These are phyloP conservation scores for Fraxinus floribunda DNA, from an alignment of 305 asterid genomes.

Conservation along the genomic window DNA sequence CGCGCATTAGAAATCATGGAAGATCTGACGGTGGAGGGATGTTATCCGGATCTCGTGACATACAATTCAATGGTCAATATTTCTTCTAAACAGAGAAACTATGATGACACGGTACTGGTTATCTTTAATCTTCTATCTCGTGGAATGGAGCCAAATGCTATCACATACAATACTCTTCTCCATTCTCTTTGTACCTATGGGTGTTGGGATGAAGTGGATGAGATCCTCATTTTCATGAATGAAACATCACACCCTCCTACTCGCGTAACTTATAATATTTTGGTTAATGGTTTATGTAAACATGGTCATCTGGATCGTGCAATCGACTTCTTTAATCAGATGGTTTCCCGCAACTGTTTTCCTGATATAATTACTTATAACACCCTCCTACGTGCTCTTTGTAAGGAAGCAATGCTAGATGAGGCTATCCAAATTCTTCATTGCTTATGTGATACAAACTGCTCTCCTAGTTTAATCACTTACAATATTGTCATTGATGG, in stretches of 20 bases:
- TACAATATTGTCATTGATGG: slow-evolving; percentile 81
- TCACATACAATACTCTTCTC: slow-evolving; percentile 74
- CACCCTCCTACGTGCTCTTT: slow-evolving; percentile 70
- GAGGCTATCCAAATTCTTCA: slow-evolving; percentile 60
- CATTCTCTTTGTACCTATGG: slow-evolving; percentile 64
- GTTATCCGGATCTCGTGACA: slow-evolving; percentile 77
- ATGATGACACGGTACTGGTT: slow-evolving; percentile 47
- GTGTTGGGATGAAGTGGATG: slow-evolving; percentile 67
- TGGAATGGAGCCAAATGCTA: slow-evolving; percentile 69
- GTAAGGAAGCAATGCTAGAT: slow-evolving; percentile 59
- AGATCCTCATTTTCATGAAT: slow-evolving; percentile 57
- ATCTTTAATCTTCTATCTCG: slow-evolving; percentile 53
- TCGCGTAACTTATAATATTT: slow-evolving; percentile 64
- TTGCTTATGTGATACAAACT: slow-evolving; percentile 35
- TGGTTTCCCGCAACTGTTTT: slow-evolving; percentile 48
- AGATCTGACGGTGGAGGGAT: slow-evolving; percentile 77
- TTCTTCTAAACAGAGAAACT: slow-evolving; percentile 61
- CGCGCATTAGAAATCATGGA: slow-evolving; percentile 75
- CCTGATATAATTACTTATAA: slow-evolving; percentile 83
- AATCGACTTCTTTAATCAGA: slow-evolving; percentile 55
- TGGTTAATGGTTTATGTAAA: slow-evolving; percentile 79
- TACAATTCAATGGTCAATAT: slow-evolving; percentile 70
- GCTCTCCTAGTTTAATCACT: slow-evolving; percentile 62
- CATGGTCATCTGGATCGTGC: slow-evolving; percentile 67
- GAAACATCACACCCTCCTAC: slow-evolving; percentile 62